Conservation (phyloP, 2,329 filamentous ascomycete genomes). For the Monilinia polystroma region DNA sequence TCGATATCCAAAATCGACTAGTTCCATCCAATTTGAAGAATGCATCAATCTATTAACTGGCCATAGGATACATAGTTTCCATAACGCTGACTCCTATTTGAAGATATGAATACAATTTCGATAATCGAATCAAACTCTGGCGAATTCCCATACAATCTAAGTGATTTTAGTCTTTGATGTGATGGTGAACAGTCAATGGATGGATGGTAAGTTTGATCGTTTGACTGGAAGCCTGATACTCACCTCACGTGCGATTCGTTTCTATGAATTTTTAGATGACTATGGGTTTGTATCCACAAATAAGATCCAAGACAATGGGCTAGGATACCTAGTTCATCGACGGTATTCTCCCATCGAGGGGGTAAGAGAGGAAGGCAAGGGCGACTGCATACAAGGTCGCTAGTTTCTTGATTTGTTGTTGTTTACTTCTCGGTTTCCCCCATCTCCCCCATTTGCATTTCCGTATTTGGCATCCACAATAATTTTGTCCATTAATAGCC, state of each 20-base stretch:
- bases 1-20: background rate
- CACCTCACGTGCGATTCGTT: no score
- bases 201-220: background rate
- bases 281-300: background rate
- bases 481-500: background rate
- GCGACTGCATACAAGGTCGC: background rate
- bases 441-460: background rate
- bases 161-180: background rate
- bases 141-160: no score
- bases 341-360: background rate
- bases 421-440: background rate
- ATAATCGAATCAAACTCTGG: no score
- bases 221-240: background rate
- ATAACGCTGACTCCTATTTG: no score
- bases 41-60: background rate
- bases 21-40: background rate
- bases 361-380: background rate
- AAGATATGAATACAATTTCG: no score
- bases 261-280: no score
- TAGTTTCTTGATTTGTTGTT: background rate
- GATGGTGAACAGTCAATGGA: background rate
- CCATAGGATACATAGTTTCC: background rate
- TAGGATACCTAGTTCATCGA: background rate
- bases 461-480: background rate
- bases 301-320: background rate